These are phyloP conservation scores for Cenchrus purpureus DNA, from an alignment of 176 grass and related monocot genomes.

Conservation along the genomic window DNA sequence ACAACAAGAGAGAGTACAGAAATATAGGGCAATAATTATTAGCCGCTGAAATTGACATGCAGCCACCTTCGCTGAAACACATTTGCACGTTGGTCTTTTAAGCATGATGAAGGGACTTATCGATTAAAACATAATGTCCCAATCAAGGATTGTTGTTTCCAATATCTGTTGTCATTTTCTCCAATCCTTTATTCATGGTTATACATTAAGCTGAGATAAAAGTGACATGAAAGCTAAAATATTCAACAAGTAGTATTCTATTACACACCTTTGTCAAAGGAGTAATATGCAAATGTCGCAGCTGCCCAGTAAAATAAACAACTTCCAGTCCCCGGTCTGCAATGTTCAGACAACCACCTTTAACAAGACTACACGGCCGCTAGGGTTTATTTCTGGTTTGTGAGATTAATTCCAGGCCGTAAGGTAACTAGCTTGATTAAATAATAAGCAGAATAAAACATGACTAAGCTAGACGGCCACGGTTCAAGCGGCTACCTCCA, in stretches of 20 bases:
- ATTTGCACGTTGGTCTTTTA: background rate
- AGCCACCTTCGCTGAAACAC: conserved; percentile 21
- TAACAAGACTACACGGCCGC: background rate
- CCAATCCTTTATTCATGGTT: conserved; percentile 2
- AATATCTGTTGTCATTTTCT: conserved; percentile 22
- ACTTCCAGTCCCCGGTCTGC: conserved; percentile 10
- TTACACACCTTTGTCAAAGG: background rate
- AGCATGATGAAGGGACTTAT: background rate
- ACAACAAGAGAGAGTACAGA: background rate
- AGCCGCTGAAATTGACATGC: background rate
- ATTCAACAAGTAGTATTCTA: background rate
- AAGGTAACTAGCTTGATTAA: background rate
- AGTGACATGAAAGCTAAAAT: conserved; percentile 23
- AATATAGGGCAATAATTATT: background rate
- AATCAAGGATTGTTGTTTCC: conserved; percentile 14
- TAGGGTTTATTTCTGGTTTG: background rate
- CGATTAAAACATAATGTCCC: conserved; percentile 33
- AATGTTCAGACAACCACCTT: conserved; percentile 16
- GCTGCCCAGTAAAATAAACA: background rate
- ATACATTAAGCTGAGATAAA: background rate
- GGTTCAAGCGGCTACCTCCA: too few relatives aligned
- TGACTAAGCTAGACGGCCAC: background rate
- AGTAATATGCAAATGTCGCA: background rate
- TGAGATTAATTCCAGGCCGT: background rate
- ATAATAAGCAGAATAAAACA: background rate